phyloP scores from a whole-genome alignment of 441 rosid genomes.

The Theobroma grandiflorum region DNA sequence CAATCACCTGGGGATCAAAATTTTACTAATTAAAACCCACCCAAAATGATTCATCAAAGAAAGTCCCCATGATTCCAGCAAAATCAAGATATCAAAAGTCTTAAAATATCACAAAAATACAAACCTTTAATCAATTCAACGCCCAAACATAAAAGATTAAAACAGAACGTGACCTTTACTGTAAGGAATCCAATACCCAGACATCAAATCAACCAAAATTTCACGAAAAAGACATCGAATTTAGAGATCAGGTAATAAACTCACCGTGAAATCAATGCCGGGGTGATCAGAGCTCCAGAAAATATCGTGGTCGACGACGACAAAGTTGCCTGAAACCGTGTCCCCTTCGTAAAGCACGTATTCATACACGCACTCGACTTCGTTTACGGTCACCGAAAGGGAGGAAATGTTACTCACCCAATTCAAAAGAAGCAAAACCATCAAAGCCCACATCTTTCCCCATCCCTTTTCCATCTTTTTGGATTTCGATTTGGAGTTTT shows the following conservation, averaged over 20 bases:
- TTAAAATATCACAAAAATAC: neutral
- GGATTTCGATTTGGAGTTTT: constrained; percentile 15
- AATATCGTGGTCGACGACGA: constrained; percentile 95
- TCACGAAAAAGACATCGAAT: neutral
- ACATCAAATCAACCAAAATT: neutral
- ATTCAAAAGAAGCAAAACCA: constrained; percentile 48
- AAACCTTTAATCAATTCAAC: neutral
- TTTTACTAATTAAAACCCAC: neutral
- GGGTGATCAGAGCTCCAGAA: constrained; percentile 98
- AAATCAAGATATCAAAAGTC: neutral
- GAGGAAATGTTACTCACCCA: constrained; percentile 58
- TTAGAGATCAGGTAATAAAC: constrained; percentile 6
- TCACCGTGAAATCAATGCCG: constrained; percentile 88
- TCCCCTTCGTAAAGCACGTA: constrained; percentile 96
- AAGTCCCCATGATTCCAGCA: neutral
- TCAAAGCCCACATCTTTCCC: constrained; percentile 36
- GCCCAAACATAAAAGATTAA: neutral
- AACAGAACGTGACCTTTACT: neutral
- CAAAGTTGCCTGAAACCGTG: constrained; percentile 88
- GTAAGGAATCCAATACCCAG: neutral
- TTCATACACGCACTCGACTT: constrained; percentile 92
- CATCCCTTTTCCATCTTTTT: constrained; percentile 48
- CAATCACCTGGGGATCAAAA: neutral
- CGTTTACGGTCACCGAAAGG: constrained; percentile 88
- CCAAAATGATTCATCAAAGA: neutral